Evolutionary conservation across 768 basidiomycete species (phyloP).

Genomic region (Kondoa subrosea): DNA sequence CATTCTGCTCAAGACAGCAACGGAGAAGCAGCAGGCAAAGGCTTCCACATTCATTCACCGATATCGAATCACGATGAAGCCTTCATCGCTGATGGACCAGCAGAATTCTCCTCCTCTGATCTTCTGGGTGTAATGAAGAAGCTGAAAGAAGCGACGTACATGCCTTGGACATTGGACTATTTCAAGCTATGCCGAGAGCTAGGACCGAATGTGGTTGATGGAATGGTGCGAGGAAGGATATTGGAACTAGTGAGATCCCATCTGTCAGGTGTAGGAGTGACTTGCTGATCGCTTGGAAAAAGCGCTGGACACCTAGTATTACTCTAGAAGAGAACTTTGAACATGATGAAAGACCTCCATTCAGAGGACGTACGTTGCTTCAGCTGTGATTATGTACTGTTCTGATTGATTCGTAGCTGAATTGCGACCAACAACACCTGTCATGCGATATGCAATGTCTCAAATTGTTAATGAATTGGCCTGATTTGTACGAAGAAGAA

Average conservation of each 20-base stretch:
- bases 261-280: conserved; percentile 57
- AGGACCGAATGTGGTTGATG: conserved; percentile 68
- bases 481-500: too few relatives aligned
- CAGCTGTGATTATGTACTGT: conserved; percentile 40
- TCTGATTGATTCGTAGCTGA: conserved; percentile 54
- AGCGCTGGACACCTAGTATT: conserved; percentile 33
- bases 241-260: conserved; percentile 35
- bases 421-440: conserved; percentile 57
- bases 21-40: conserved; percentile 37
- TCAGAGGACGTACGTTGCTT: conserved; percentile 35
- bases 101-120: conserved; percentile 62
- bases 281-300: conserved; percentile 49
- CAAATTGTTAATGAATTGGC: neutral
- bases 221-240: conserved; percentile 62
- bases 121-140: conserved; percentile 66
- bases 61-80: conserved; percentile 27
- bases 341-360: conserved; percentile 29
- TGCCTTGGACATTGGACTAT: conserved; percentile 52
- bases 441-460: conserved; percentile 63
- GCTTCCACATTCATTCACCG: conserved; percentile 35
- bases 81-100: conserved; percentile 29
- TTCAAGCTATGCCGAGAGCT: conserved; percentile 66
- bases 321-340: conserved; percentile 13
- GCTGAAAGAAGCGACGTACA: conserved; percentile 41
- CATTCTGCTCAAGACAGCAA: conserved; percentile 44